Evolutionary conservation across 192 early-diverging fungal species (phyloP).

Genomic region (Backusella morwellensis): DNA sequence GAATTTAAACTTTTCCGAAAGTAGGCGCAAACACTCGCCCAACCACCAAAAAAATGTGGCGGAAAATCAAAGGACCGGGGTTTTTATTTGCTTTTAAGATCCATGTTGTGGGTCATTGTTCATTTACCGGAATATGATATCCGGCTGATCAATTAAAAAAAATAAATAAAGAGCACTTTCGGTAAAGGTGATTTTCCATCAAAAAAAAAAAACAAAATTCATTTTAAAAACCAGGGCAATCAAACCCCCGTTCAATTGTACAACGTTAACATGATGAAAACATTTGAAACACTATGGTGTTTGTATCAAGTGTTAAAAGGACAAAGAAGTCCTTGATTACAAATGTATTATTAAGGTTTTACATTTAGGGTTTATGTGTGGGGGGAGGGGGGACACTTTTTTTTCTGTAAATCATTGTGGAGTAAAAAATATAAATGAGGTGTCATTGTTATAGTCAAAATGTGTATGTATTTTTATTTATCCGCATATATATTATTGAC

Average conservation of each 20-base stretch:
- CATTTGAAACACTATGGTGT: background rate
- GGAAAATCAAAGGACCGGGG: conserved; percentile 3
- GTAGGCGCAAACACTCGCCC: background rate
- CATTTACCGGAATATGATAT: background rate
- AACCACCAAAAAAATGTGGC: background rate
- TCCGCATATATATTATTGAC: background rate
- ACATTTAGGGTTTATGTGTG: background rate
- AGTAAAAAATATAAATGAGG: background rate
- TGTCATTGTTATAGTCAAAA: no score
- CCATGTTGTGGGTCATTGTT: background rate
- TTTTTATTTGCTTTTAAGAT: background rate
- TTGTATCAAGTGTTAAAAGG: background rate
- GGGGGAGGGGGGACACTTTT: background rate
- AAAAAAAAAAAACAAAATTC: background rate
- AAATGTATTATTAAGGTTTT: background rate
- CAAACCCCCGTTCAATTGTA: conserved; percentile 4
- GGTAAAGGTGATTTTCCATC: background rate
- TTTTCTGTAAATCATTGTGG: background rate
- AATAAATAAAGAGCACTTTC: background rate
- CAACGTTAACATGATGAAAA: background rate
- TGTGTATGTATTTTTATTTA: background rate
- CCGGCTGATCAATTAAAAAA: background rate
- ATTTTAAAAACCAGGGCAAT: conserved; percentile 5
- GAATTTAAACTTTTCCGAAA: background rate
- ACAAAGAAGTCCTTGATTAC: background rate